phyloP scores from a whole-genome alignment of 2,329 filamentous ascomycete genomes.

The Trichoderma citrinoviride region DNA sequence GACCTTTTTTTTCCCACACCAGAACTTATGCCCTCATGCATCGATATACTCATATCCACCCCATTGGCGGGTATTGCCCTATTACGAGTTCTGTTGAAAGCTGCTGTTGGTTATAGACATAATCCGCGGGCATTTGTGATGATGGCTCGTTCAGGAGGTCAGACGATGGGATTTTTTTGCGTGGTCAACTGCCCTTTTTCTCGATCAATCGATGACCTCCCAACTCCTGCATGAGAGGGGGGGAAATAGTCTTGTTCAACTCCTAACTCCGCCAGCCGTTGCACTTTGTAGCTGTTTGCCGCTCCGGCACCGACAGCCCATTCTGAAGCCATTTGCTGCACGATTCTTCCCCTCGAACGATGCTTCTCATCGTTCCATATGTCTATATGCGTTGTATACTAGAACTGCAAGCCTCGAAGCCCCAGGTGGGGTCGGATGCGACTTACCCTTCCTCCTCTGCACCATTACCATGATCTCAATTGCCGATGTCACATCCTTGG shows the following conservation, averaged over 20 bases:
- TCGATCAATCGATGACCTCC: neutral
- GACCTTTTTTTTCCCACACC: neutral
- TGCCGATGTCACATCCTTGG: too few species aligned
- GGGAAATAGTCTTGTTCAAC: neutral
- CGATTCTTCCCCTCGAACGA: too few species aligned
- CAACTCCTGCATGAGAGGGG: constrained; percentile 9
- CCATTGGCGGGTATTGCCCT: neutral
- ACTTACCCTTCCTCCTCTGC: too few species aligned
- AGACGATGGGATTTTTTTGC: neutral
- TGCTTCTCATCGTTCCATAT: too few species aligned
- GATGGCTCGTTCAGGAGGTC: neutral
- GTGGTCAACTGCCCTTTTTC: neutral
- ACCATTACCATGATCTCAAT: too few species aligned
- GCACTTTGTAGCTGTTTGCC: neutral
- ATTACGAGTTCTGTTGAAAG: neutral
- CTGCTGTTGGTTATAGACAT: neutral
- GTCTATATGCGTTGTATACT: too few species aligned
- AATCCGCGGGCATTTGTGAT: neutral
- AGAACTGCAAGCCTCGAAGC: too few species aligned
- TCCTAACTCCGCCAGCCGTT: neutral
- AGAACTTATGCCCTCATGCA: neutral
- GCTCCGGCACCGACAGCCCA: constrained; percentile 13
- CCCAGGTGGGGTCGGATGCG: neutral
- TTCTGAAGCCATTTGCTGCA: too few species aligned
- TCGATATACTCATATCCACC: neutral